A percentile compares a stretch with the other conserved stretches of the same genome.
Evolutionary conservation across 108 stramenopile genomes (phyloP).

Genomic region (Skeletonema potamos): DNA sequence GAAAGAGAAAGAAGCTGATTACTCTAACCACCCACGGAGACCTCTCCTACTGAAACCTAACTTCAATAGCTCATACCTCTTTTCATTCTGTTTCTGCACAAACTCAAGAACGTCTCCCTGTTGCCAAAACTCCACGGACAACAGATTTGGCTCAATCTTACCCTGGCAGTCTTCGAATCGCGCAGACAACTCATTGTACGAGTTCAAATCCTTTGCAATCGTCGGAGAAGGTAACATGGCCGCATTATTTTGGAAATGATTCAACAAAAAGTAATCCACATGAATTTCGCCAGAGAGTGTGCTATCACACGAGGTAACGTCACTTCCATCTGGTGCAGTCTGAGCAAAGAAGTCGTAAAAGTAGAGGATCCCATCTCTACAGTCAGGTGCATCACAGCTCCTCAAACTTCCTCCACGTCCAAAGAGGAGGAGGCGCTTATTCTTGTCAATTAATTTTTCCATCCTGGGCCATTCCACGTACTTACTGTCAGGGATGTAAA

Average conservation of each 20-base stretch:
- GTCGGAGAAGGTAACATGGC: constrained; percentile 14
- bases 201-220: constrained; percentile 41
- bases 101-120: constrained; percentile 51
- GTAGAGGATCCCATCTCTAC: constrained; percentile 24
- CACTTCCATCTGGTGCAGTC: constrained; percentile 3
- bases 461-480: constrained; percentile 32
- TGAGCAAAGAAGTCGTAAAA: constrained; percentile 20
- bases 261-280: constrained; percentile 50
- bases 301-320: constrained; percentile 6
- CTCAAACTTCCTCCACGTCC: constrained; percentile 16
- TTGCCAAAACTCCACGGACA: constrained; percentile 66
- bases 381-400: background rate
- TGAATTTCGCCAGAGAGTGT: background rate
- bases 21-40: background rate
- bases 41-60: background rate
- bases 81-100: constrained; percentile 51
- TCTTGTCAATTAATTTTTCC: constrained; percentile 26
- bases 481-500: constrained; percentile 3
- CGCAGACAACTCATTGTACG: constrained; percentile 12
- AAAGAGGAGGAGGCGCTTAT: constrained; percentile 24
- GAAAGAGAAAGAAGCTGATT: no score
- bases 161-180: constrained; percentile 51
- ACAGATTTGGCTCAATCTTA: constrained; percentile 35
- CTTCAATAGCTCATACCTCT: constrained; percentile 8
- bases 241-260: constrained; percentile 46